Conservation (phyloP, 345 rosid species). For the Melaleuca quinquenervia region DNA sequence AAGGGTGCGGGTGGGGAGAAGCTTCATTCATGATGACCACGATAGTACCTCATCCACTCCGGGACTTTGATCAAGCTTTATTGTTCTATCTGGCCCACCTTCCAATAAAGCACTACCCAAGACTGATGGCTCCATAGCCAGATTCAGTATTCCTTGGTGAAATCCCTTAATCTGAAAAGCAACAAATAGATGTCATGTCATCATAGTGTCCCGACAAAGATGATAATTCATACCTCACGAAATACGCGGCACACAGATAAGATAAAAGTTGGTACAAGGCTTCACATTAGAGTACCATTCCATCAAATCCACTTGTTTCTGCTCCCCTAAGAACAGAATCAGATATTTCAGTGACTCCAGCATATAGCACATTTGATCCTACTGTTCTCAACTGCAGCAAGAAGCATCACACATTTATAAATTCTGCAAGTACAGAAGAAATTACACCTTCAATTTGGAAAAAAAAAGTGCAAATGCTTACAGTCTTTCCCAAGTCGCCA, state of each 20-base stretch:
- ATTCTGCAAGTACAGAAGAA: background rate
- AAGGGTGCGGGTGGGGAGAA: too few species aligned
- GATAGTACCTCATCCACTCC: constrained; percentile 79
- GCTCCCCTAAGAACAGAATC: constrained; percentile 86
- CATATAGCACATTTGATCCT: constrained; percentile 80
- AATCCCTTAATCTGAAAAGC: constrained; percentile 62
- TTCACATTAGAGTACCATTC: constrained; percentile 44
- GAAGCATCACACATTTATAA: background rate
- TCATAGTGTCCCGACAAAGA: background rate
- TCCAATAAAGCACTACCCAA: constrained; percentile 80
- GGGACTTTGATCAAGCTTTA: constrained; percentile 77
- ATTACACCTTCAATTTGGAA: background rate
- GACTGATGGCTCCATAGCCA: constrained; percentile 94
- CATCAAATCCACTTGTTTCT: constrained; percentile 89
- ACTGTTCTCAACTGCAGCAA: constrained; percentile 77
- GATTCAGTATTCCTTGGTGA: constrained; percentile 78
- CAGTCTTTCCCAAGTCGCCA: constrained; percentile 87
- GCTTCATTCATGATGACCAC: background rate
- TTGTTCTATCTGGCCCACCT: constrained; percentile 86
- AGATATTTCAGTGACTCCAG: constrained; percentile 82
- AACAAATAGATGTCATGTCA: background rate
- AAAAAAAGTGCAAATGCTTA: constrained; percentile 17
- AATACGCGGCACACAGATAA: background rate
- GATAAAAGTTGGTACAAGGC: background rate
- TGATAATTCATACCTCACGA: background rate